Conservation (phyloP, 768 basidiomycete species). For the Tylopilus sp. region DNA sequence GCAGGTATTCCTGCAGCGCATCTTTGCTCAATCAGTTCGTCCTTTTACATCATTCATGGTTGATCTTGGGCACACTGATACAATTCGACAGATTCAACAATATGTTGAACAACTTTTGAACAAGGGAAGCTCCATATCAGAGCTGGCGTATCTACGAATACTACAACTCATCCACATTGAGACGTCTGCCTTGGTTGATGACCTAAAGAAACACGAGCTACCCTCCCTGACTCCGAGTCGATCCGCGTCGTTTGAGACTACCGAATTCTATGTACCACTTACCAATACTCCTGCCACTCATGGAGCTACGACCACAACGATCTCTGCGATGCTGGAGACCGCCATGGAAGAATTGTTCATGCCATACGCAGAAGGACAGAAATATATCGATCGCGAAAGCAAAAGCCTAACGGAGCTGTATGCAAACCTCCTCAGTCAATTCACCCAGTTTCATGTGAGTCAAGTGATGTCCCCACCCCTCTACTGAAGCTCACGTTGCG, state of each 20-base stretch:
- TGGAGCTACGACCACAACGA: conserved; percentile 43
- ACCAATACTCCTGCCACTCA: conserved; percentile 41
- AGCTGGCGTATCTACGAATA: conserved; percentile 87
- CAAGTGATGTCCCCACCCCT: neutral
- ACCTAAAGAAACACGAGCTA: conserved; percentile 87
- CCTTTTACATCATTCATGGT: neutral
- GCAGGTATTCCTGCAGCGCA: conserved; percentile 96
- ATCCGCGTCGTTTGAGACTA: conserved; percentile 56
- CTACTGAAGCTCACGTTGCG: conserved; percentile 4
- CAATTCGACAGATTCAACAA: conserved; percentile 77
- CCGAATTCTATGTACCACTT: conserved; percentile 58
- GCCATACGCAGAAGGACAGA: conserved; percentile 85
- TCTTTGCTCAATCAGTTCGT: conserved; percentile 94
- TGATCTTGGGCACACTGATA: conserved; percentile 4
- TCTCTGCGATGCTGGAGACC: conserved; percentile 86
- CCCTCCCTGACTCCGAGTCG: conserved; percentile 57
- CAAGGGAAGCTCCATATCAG: conserved; percentile 70
- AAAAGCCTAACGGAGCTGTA: conserved; percentile 81
- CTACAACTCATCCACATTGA: conserved; percentile 84
- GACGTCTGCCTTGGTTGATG: conserved; percentile 77
- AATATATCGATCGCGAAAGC: conserved; percentile 91
- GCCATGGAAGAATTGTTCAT: conserved; percentile 96
- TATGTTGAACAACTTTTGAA: conserved; percentile 89
- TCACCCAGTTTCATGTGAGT: conserved; percentile 85
- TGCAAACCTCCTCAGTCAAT: conserved; percentile 62